Evolutionary conservation across 805 yeast genomes (phyloP).

Genomic region (Kuraishia floccosa): DNA sequence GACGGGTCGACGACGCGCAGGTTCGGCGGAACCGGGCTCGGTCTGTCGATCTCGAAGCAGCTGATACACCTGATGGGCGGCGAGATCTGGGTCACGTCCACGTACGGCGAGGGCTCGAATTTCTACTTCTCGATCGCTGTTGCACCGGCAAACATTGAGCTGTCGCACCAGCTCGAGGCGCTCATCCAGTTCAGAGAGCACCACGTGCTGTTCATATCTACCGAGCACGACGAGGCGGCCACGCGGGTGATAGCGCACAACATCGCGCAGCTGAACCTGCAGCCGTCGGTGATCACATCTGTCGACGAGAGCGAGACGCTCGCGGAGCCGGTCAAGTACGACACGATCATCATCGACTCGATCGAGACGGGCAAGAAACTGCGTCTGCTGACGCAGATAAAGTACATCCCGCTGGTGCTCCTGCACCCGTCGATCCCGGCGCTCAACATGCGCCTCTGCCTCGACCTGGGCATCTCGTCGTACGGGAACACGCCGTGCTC

Average conservation of each 20-base stretch:
- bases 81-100: constrained; percentile 82
- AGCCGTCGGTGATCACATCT: constrained; percentile 43
- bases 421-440: constrained; percentile 68
- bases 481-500: constrained; percentile 87
- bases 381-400: constrained; percentile 62
- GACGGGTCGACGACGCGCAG: constrained; percentile 90
- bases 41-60: constrained; percentile 79
- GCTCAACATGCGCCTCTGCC: constrained; percentile 69
- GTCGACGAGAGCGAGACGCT: constrained; percentile 43
- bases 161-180: constrained; percentile 55
- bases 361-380: constrained; percentile 63
- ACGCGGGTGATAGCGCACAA: constrained; percentile 38
- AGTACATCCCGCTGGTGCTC: constrained; percentile 76
- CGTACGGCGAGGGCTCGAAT: constrained; percentile 71
- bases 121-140: constrained; percentile 75
- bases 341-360: constrained; percentile 74
- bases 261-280: constrained; percentile 43
- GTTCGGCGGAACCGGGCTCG: constrained; percentile 90
- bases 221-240: constrained; percentile 43
- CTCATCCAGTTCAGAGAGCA: constrained; percentile 64
- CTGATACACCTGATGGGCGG: constrained; percentile 89
- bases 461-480: constrained; percentile 78
- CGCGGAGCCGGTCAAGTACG: constrained; percentile 50
- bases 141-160: constrained; percentile 55
- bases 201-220: constrained; percentile 58